Evolutionary conservation across 2,329 filamentous ascomycete species (phyloP).

Genomic region (Coniosporium tulheliwenetii): DNA sequence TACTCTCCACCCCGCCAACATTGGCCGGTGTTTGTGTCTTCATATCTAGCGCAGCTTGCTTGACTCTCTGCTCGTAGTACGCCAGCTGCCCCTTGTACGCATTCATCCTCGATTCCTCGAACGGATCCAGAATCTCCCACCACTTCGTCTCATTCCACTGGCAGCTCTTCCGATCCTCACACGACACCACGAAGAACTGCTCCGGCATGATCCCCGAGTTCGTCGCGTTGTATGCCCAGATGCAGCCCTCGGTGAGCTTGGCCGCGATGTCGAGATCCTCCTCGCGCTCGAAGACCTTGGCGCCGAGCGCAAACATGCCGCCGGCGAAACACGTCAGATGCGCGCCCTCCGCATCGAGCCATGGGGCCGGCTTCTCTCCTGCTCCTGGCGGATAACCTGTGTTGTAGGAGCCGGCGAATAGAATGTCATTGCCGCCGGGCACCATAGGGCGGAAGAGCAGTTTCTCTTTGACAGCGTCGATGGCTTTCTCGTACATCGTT

Average conservation of each 20-base stretch:
- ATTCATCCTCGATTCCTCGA: slow-evolving; percentile 3
- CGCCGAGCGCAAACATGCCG: slow-evolving; percentile 38
- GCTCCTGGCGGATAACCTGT: too few relatives aligned
- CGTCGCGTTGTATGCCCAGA: slow-evolving; percentile 37
- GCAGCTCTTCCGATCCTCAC: slow-evolving; percentile 23
- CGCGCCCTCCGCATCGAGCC: slow-evolving; percentile 26
- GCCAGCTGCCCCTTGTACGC: not conserved
- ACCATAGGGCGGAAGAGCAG: slow-evolving; percentile 68
- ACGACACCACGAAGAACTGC: slow-evolving; percentile 25
- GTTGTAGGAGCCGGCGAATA: slow-evolving; percentile 2
- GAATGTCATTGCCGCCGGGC: slow-evolving; percentile 24
- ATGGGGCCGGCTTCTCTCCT: slow-evolving; percentile 7
- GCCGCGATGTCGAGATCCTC: slow-evolving; percentile 33
- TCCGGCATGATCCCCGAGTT: slow-evolving; percentile 40
- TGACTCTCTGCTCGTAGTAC: not conserved
- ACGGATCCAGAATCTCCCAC: slow-evolving; percentile 24
- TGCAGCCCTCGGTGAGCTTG: slow-evolving; percentile 38
- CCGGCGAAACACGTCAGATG: slow-evolving; percentile 39
- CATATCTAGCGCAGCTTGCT: not conserved
- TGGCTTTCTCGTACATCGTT: slow-evolving; percentile 53
- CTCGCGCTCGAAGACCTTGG: slow-evolving; percentile 33
- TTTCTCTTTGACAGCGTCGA: slow-evolving; percentile 53
- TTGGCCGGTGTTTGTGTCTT: too few relatives aligned
- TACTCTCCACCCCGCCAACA: too few relatives aligned
- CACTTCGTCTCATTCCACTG: slow-evolving; percentile 26